Evolutionary conservation across 257 asterid genomes (phyloP).

Genomic region (Voacanga thouarsii): DNA sequence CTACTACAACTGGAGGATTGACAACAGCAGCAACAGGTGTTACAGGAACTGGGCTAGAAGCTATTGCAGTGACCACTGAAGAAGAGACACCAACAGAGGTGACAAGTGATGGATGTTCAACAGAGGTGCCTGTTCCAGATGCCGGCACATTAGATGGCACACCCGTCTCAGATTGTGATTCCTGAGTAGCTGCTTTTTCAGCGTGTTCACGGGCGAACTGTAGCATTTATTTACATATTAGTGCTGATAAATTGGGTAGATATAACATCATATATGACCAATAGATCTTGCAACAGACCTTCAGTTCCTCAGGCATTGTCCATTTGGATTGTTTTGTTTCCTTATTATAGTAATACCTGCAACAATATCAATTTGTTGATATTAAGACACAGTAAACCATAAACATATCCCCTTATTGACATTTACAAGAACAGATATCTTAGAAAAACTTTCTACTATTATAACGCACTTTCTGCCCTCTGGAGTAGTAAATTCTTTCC

Average conservation of each 20-base stretch:
- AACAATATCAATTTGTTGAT: constrained; percentile 18
- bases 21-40: constrained; percentile 49
- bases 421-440: background rate
- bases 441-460: constrained; percentile 9
- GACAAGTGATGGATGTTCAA: constrained; percentile 48
- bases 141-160: constrained; percentile 36
- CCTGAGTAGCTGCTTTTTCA: constrained; percentile 59
- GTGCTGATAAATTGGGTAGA: constrained; percentile 18
- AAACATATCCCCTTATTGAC: constrained; percentile 3
- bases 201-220: constrained; percentile 96
- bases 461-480: constrained; percentile 93
- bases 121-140: constrained; percentile 37
- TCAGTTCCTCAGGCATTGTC: constrained; percentile 93
- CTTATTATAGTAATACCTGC: constrained; percentile 94
- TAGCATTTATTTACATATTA: constrained; percentile 30
- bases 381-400: constrained; percentile 12
- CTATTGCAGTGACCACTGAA: constrained; percentile 38
- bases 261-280: constrained; percentile 10
- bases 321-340: constrained; percentile 92
- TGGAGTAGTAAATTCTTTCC: constrained; percentile 95
- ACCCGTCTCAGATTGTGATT: constrained; percentile 40
- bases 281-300: constrained; percentile 44
- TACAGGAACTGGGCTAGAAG: constrained; percentile 54
- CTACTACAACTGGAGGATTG: constrained; percentile 42
- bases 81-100: constrained; percentile 35